Conservation (phyloP, 2,329 filamentous ascomycete species). For the Epichloe uncinata region DNA sequence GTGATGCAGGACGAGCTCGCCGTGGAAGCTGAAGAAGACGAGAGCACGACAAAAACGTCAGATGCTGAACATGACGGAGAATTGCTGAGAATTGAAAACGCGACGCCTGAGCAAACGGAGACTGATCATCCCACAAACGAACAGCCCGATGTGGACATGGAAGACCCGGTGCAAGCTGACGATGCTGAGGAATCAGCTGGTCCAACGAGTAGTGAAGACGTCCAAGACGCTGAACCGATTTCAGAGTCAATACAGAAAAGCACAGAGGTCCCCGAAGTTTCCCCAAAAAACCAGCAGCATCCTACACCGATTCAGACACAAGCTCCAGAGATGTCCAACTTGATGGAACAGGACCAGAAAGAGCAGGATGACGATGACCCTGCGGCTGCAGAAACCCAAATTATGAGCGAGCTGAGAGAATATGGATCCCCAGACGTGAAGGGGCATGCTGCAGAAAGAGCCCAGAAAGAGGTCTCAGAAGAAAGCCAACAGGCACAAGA, state of each 20-base stretch:
- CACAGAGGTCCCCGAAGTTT: neutral
- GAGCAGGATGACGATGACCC: slow-evolving; percentile 1
- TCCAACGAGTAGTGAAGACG: neutral
- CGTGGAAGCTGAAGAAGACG: neutral
- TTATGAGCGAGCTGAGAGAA: slow-evolving; percentile 10
- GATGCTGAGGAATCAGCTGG: neutral
- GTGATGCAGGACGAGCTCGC: neutral
- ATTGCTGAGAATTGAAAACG: neutral
- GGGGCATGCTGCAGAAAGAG: neutral
- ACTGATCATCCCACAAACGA: neutral
- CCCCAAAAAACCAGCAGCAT: neutral
- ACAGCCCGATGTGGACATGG: slow-evolving; percentile 5
- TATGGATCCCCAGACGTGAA: slow-evolving; percentile 4
- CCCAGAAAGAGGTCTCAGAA: neutral
- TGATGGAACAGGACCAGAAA: neutral
- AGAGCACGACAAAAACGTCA: neutral
- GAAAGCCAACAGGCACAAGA: slow-evolving; percentile 4
- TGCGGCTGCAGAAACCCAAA: slow-evolving; percentile 11
- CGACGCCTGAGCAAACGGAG: neutral
- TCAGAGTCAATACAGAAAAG: neutral
- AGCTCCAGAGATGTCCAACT: neutral
- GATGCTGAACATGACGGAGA: neutral
- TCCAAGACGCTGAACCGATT: neutral
- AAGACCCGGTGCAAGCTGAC: slow-evolving; percentile 2
- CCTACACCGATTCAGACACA: neutral